phyloP scores from a whole-genome alignment of 345 rosid genomes.

The Lepidium didymum region DNA sequence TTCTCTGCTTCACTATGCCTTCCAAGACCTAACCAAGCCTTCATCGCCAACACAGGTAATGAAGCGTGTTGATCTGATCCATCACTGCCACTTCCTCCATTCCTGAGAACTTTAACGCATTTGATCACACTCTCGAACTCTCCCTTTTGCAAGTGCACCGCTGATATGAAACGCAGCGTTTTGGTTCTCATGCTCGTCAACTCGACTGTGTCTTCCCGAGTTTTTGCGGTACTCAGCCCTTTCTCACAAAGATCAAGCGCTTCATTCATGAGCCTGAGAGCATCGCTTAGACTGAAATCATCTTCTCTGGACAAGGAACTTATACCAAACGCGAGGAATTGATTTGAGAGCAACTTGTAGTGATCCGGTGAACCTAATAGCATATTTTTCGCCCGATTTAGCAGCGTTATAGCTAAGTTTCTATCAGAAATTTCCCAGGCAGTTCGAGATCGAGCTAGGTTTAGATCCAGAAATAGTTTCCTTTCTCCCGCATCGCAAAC shows the following conservation, averaged over 20 bases:
- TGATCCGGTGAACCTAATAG: constrained; percentile 69
- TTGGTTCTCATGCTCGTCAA: constrained; percentile 50
- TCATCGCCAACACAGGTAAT: constrained; percentile 95
- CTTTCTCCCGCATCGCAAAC: constrained; percentile 58
- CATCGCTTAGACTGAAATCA: constrained; percentile 44
- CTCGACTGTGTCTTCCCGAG: constrained; percentile 50
- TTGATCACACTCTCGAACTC: constrained; percentile 83
- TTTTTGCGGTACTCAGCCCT: constrained; percentile 49
- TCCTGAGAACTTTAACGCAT: constrained; percentile 83
- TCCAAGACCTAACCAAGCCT: constrained; percentile 90
- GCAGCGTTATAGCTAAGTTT: constrained; percentile 70
- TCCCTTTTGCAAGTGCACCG: constrained; percentile 78
- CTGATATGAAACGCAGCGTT: constrained; percentile 82
- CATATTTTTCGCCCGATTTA: constrained; percentile 56
- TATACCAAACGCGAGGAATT: constrained; percentile 61
- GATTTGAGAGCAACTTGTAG: constrained; percentile 55
- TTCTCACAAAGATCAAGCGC: constrained; percentile 78
- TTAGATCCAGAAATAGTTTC: constrained; percentile 63
- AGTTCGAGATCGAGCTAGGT: constrained; percentile 76
- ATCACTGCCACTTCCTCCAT: constrained; percentile 32
- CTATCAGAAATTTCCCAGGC: constrained; percentile 74
- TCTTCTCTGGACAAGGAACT: constrained; percentile 39
- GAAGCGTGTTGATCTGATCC: constrained; percentile 72
- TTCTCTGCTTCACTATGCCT: constrained; percentile 76
- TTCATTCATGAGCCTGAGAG: constrained; percentile 76